Conservation (phyloP, 331 rosid species). For the Erythrophleum ivorense region DNA sequence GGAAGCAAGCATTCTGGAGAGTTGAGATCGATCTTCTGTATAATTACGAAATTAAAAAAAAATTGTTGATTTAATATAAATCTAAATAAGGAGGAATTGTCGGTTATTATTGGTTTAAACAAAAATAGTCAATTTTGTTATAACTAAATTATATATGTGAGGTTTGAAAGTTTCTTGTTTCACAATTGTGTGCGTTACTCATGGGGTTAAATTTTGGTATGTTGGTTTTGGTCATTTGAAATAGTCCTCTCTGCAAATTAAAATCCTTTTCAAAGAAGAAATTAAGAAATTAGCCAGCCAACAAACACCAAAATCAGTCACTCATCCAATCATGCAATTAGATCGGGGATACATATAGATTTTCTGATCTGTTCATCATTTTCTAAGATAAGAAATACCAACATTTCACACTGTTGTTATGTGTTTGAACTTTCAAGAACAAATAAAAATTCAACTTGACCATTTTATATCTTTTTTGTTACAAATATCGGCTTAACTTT, state of each 20-base stretch:
- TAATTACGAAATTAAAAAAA: not conserved
- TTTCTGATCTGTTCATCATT: slow-evolving; percentile 42
- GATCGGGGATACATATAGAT: slow-evolving; percentile 34
- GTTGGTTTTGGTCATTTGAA: slow-evolving; percentile 50
- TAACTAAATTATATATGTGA: slow-evolving; percentile 9
- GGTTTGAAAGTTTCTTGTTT: slow-evolving; percentile 47
- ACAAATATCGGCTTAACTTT: not conserved
- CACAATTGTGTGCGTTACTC: not conserved
- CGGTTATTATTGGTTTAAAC: slow-evolving; percentile 25
- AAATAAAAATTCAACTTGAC: not conserved
- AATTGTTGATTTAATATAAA: not conserved
- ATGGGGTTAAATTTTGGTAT: slow-evolving; percentile 40
- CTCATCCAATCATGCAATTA: slow-evolving; percentile 54
- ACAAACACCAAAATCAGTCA: slow-evolving; percentile 44
- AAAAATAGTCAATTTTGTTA: slow-evolving; percentile 45
- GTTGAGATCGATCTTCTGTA: not conserved
- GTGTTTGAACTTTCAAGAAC: slow-evolving; percentile 27
- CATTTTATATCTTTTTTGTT: not conserved
- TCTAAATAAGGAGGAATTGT: not conserved
- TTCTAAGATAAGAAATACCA: slow-evolving; percentile 54
- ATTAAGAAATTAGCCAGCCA: slow-evolving; percentile 20
- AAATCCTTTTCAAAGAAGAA: slow-evolving; percentile 22
- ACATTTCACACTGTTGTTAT: slow-evolving; percentile 36
- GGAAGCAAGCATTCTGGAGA: not conserved
- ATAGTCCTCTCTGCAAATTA: slow-evolving; percentile 36